Evolutionary conservation across 2,329 filamentous ascomycete genomes (phyloP), one percentile per base, ranked within the genome.

Genomic region (Metarhizium guizhouense): DNA sequence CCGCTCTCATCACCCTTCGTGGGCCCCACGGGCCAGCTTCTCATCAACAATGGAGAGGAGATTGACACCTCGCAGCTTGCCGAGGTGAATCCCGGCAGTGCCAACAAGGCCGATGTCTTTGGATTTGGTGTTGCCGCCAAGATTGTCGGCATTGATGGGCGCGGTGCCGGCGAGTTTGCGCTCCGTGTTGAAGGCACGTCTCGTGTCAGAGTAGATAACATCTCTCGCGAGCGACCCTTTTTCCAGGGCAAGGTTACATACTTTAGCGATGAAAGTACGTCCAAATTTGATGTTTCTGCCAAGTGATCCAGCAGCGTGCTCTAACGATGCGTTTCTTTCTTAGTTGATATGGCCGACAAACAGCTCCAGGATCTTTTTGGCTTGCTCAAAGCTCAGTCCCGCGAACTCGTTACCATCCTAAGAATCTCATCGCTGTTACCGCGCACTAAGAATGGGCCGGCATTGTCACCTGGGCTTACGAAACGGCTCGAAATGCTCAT

Each of bases 401-500:
- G 89, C 58, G 93, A 97, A 70, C 82, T 97, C 47, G 82, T 97
- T 29, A 87, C 88, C 2, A 82, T 96, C 29, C 78, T 97, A 34
- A 82, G 92, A 52, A 81, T 97, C 6, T 92, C 90, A 2, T 89
- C 91, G 2, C 80, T 96, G n/a, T 77, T 96, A 16, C 85, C 88
- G 18, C 83, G 88, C 57, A 80, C 82, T 47, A 82, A 84, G 30
- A 75, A 79, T 51, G 77, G 81, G 25, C 79, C 83, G 0, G 79
- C 80, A 4, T 74, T 97, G 16, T 92, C 91, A 3, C 92, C 93
- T 1, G 75, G 93, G n/a, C 80, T 97, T 53, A 90, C 90, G 0
- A 84, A 91, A 52, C 84, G 92, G 53, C 82, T 99, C 47, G 92
- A 97, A 65, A 74, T 92, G 54, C 94, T 90, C 70, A 96, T 99